Evolutionary conservation across 306 rosid genomes (phyloP), one percentile per base, ranked within the genome.

Genomic region (Ceratonia siliqua): DNA sequence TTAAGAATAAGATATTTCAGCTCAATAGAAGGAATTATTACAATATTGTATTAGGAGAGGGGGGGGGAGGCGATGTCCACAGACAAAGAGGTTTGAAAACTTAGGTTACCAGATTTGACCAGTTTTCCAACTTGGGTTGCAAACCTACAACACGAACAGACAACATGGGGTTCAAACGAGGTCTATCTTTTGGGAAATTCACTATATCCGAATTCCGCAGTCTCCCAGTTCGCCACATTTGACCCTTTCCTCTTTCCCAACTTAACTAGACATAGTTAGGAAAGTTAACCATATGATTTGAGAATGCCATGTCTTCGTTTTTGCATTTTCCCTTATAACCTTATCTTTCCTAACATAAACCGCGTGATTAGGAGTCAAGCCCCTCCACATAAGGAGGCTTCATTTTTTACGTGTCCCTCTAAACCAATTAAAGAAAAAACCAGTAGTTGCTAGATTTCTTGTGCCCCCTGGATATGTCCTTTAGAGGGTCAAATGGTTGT

Each of bases 131-230:
- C 81, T 81, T 81, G 49, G 63, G 82, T 76, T 81, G 75, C 58
- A 75, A 76, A 76, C 64, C 77, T 49, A 75, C 52, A 45, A 53
- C 50, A 63, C 11, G 69, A 76, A 63, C 69, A 84, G 79, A 79
- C 86, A 79, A 82, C 28, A 43, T 75, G 69, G 68, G 68, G 70
- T 58, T 22, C 72, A 84, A 75, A 83, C 84, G 81, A 81, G 81
- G 77, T 52, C 70, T 66, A 38, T 33, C 12, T 45, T 13, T 25
- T 45, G 46, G 57, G 53, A 82, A 55, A 15, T 72, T 78, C 78
- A 55, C 35, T 18, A 6, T 10, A 42, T 65, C 66, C 62, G 55
- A 46, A 79, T 78, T 67, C 38, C 22, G 32, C 15, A 6, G 42
- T 38, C 11, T 33, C 69, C 55, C 76, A 61, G 18, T 35, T 66